Evolutionary conservation across 768 basidiomycete species (phyloP).

Genomic region (Phaffia australis): DNA sequence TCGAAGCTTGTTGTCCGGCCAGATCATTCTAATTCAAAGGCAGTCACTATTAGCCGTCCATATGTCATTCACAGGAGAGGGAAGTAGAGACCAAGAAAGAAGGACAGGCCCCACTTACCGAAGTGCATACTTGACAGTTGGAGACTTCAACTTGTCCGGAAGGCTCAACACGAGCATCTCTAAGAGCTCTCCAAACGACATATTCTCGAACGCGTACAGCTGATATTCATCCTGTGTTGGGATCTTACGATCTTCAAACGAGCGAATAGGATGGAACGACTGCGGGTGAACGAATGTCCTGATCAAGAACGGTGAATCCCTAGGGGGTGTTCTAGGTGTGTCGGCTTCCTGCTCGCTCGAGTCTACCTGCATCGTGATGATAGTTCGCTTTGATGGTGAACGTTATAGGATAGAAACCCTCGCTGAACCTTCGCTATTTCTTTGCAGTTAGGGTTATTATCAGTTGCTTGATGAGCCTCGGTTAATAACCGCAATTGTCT

Average conservation of each 20-base stretch:
- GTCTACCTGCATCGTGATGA: too few species aligned
- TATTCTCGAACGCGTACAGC: constrained; percentile 9
- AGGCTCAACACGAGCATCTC: background rate
- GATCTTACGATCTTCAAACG: constrained; percentile 1
- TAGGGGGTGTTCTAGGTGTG: too few species aligned
- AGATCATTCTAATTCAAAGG: too few species aligned
- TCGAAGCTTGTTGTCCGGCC: too few species aligned
- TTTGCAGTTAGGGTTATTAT: too few species aligned
- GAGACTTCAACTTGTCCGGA: background rate
- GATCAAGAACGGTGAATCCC: constrained; percentile 4
- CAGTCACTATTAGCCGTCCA: background rate
- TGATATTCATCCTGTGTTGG: background rate
- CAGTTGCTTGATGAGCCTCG: too few species aligned
- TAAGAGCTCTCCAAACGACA: constrained; percentile 2
- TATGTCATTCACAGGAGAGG: background rate
- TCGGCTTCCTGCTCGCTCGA: too few species aligned
- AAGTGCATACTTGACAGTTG: background rate
- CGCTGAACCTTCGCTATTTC: too few species aligned
- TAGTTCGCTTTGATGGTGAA: too few species aligned
- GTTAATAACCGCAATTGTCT: too few species aligned
- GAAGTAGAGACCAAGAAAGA: background rate
- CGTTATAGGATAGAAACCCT: too few species aligned
- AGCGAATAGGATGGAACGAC: constrained; percentile 3
- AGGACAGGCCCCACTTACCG: background rate
- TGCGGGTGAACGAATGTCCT: background rate